Base-by-base conservation (phyloP, 2,329 filamentous ascomycete species). In the Neofusicoccum parvum region DNA sequence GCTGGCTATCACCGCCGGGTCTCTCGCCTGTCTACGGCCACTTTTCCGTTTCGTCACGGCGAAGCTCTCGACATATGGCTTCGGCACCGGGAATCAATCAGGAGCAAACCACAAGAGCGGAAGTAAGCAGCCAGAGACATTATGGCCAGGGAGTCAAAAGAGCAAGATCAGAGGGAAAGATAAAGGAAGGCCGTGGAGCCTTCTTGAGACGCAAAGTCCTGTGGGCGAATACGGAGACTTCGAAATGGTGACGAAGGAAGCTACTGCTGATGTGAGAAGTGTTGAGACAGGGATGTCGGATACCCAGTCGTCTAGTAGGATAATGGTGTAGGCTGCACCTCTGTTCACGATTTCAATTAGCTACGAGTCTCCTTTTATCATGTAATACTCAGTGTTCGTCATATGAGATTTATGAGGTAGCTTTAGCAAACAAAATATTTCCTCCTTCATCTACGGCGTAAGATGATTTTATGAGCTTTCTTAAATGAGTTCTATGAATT, bases 1-100 rank as follows among this genome's bases (percentile, higher is more conserved):
- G n/a, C 72, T 78, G 5, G 75, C 73, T 54, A 75, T 78, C 46
- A 75, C 75, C 3, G 75, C 75, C 14, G 75, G 74, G 20, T 73
- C 71, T 64, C 72, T 75, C 37, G 75, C 75, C 45, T 76, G 74
- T 27, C 74, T 78, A 7, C 75, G 75, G 0, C 75, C 75, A 0
- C 72, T 78, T 11, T 75, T 73, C 67, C 74, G 74, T 32, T 51
- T 66, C 49, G 11, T 76, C 10, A 62, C 70, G 6, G n/a, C 66
- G 7, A 59, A 59, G 11, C 37, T 43, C 32, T 15, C 32, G 11
- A 15, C 14, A 0, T 37, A 53, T 15, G 43, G 43, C 15, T 17
- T n/a, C 43, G 15, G n/a, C 43, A 1, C 43, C 15, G n/a, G n/a
- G 6, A 15, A 45, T 10, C 15, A 15, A 5, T 45, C 14, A 1